Evolutionary conservation across 345 rosid genomes (phyloP), one percentile per base, ranked within the genome.

Genomic region (Dimocarpus longan): DNA sequence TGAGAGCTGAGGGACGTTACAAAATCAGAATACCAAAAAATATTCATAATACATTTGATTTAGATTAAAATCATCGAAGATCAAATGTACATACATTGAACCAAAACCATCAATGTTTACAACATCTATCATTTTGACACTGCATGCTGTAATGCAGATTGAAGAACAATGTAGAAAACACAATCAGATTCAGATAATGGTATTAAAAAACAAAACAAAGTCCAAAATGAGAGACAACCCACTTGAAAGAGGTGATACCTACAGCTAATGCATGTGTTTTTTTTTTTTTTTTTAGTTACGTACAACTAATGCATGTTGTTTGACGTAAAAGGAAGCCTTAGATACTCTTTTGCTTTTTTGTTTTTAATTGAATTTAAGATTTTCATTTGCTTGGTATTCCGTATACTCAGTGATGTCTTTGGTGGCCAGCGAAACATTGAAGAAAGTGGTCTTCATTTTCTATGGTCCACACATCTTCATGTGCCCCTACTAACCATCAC

Each of bases 291-390:
- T 26, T 26, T 0, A 26, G 28, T 26, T 13, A 64, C 62, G 5
- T 2, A 40, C 74, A 54, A 64, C 72, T 52, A 74, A 46, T 32
- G 84, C 82, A 84, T 82, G 82, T 80, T 3, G 76, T 12, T 76
- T 60, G 16, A 68, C 48, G 63, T 48, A 22, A 39, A 67, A 67
- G 43, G 77, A 66, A 78, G 60, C 40, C 24, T 57, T 56, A 19
- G 28, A 21, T 3, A 59, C 21, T 59, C 26, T 11, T 44, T 60
- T 19, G 19, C 28, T 18, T 42, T 37, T 43, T 24, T 39, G 7
- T 32, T 57, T 39, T 26, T 15, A 56, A 24, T 39, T 71, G 40
- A 39, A 54, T 18, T 66, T 64, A 39, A 10, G 9, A 57, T 63
- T 22, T 26, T 44, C 68, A 46, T 74, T 44, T 64, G 76, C 26